Percentiles rank a stretch among this genome's conserved stretches.
phyloP scores from a whole-genome alignment of 202 grass and related monocot species.

The Cymbopogon flexuosus region DNA sequence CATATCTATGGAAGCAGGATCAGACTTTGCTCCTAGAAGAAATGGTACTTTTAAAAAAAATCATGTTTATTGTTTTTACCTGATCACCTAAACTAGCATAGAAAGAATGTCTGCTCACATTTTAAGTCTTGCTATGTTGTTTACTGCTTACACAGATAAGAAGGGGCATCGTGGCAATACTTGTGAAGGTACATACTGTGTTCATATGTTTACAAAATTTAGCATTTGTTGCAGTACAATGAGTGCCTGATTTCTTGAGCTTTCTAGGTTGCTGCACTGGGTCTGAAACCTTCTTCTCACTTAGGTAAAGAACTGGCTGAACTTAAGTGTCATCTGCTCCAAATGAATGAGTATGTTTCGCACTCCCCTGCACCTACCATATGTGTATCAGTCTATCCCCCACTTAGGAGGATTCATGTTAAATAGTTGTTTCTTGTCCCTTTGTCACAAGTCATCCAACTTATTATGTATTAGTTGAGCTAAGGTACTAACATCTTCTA shows the following conservation, averaged over 20 bases:
- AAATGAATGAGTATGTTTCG: constrained; percentile 71
- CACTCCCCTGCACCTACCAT: neutral
- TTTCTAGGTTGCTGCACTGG: constrained; percentile 79
- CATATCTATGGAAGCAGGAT: constrained; percentile 92
- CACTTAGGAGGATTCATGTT: neutral
- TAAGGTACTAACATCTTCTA: neutral
- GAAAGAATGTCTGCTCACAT: neutral
- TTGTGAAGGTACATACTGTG: constrained; percentile 60
- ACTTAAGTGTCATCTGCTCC: constrained; percentile 61
- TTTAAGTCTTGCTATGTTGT: constrained; percentile 17
- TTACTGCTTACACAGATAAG: constrained; percentile 73
- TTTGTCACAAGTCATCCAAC: neutral
- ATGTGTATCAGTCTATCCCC: neutral
- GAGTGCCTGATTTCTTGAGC: constrained; percentile 7
- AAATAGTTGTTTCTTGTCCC: neutral
- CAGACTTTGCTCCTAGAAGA: constrained; percentile 82
- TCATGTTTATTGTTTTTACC: neutral
- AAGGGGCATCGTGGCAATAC: constrained; percentile 82
- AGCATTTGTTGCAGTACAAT: neutral
- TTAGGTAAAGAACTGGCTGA: constrained; percentile 84
- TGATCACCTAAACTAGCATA: constrained; percentile 5
- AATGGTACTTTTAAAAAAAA: constrained; percentile 54
- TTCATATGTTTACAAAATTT: neutral
- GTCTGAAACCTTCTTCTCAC: constrained; percentile 71
- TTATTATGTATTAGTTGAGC: neutral